These are phyloP conservation scores for Fusarium buxicola DNA, from an alignment of 2,329 filamentous ascomycete species.

Conservation along the genomic window DNA sequence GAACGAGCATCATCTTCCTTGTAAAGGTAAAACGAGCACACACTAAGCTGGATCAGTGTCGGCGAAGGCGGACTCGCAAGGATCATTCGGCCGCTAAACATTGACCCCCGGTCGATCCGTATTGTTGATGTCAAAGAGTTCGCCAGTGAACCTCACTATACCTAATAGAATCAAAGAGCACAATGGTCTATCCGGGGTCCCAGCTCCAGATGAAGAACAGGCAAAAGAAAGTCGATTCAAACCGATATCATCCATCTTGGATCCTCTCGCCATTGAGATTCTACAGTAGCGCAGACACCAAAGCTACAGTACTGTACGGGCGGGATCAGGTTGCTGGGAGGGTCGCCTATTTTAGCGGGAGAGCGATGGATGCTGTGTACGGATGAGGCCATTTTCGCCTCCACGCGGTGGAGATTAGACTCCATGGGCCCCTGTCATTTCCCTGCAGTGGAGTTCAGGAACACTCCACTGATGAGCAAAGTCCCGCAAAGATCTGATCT, in stretches of 20 bases:
- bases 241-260: neutral
- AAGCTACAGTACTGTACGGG: no score
- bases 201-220: neutral
- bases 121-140: no score
- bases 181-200: no score
- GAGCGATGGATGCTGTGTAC: neutral
- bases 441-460: no score
- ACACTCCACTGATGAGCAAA: no score
- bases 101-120: neutral
- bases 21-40: neutral
- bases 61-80: no score
- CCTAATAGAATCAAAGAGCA: neutral
- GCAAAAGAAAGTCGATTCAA: no score
- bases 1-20: neutral
- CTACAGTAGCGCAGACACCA: neutral
- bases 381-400: conserved; percentile 7
- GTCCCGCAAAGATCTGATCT: neutral
- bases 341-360: conserved; percentile 1
- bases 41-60: neutral
- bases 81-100: conserved; percentile 10
- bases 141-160: neutral
- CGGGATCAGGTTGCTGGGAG: neutral
- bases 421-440: neutral
- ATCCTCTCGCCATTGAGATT: neutral
- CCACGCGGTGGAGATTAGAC: neutral